Evolutionary conservation across 257 asterid genomes (phyloP).

Genomic region (Solanum piurae): DNA sequence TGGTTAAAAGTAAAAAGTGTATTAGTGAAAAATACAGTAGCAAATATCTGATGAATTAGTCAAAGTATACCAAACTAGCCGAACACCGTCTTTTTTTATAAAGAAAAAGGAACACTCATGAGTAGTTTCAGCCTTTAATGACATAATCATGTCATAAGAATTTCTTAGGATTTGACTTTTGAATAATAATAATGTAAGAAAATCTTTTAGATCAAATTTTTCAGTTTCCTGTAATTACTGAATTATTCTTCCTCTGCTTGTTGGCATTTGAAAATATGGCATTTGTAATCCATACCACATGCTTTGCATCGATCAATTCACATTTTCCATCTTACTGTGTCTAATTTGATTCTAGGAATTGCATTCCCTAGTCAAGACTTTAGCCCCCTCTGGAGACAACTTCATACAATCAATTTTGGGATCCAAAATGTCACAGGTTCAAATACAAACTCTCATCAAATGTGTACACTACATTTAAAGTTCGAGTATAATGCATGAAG

Average conservation of each 20-base stretch:
- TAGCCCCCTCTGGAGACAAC: not conserved
- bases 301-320: not conserved
- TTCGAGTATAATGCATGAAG: not conserved
- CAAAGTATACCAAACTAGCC: not conserved
- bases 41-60: not conserved
- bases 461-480: not conserved
- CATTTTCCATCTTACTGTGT: not conserved
- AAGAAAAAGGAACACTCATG: not conserved
- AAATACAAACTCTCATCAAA: not conserved
- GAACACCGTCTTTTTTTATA: not conserved
- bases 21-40: not conserved
- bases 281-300: not conserved
- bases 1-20: not conserved
- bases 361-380: not conserved
- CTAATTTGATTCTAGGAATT: not conserved
- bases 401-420: not conserved
- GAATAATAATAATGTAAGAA: not conserved
- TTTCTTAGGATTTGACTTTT: not conserved
- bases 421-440: not conserved
- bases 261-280: not conserved
- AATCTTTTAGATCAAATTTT: not conserved
- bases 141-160: not conserved
- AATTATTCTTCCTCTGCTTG: not conserved
- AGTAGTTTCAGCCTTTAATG: not conserved
- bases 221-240: not conserved